These are phyloP conservation scores for Skeletonema menzelii DNA, from an alignment of 108 stramenopile genomes.

Conservation along the genomic window DNA sequence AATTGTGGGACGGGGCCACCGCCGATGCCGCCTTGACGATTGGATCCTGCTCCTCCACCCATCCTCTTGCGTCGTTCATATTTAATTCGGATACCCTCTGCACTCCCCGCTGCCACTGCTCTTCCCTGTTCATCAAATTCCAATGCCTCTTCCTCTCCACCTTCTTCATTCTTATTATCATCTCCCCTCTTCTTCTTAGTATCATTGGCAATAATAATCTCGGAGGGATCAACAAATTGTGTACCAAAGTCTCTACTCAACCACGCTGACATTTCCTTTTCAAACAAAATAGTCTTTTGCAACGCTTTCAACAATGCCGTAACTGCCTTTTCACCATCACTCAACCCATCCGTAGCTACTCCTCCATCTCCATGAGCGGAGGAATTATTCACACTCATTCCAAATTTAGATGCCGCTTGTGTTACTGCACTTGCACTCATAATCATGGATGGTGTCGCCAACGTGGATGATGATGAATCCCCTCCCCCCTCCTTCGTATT, in stretches of 20 bases:
- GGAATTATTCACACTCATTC: conserved; percentile 16
- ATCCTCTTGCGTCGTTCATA: conserved; percentile 47
- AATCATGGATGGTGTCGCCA: no score
- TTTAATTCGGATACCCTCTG: conserved; percentile 69
- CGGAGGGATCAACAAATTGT: conserved; percentile 35
- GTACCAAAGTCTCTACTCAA: conserved; percentile 77
- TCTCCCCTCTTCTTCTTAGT: not conserved
- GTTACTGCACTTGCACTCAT: not conserved
- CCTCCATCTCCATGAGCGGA: conserved; percentile 25
- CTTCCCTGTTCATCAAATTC: conserved; percentile 55
- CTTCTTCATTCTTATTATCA: conserved; percentile 21
- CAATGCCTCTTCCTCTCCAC: conserved; percentile 14
- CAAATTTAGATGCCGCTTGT: conserved; percentile 37
- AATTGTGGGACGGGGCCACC: conserved; percentile 63
- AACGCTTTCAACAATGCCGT: conserved; percentile 91
- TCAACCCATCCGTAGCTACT: conserved; percentile 4
- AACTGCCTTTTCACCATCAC: conserved; percentile 77
- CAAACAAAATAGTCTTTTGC: conserved; percentile 94
- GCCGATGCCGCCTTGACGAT: conserved; percentile 36
- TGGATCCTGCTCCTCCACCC: conserved; percentile 10
- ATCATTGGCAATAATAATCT: not conserved
- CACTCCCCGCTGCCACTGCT: conserved; percentile 57
- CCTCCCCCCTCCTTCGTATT: not conserved
- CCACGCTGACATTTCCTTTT: conserved; percentile 90
- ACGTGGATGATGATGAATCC: not conserved